These are phyloP conservation scores for Incumbomyces lentus DNA, from an alignment of 2,329 filamentous ascomycete genomes.

Conservation along the genomic window DNA sequence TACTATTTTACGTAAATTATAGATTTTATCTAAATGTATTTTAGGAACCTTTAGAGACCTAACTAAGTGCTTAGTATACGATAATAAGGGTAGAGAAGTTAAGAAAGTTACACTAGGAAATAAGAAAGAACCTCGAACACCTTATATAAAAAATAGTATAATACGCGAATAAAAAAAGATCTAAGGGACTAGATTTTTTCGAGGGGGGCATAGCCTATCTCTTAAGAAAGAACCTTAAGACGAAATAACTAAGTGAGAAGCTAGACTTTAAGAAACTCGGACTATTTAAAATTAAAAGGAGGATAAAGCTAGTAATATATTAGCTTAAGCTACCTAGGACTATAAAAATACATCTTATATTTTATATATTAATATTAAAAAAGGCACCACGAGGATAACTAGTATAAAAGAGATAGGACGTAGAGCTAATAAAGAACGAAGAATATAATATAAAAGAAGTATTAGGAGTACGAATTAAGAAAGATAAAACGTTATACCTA, in stretches of 20 bases:
- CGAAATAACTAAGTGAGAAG: slow-evolving; percentile 9
- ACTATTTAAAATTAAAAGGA: slow-evolving; percentile 9
- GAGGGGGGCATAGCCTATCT: slow-evolving; percentile 9
- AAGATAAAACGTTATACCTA: too few species aligned
- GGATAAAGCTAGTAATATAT: slow-evolving; percentile 8
- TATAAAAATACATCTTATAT: slow-evolving; percentile 9
- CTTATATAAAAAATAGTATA: slow-evolving; percentile 3
- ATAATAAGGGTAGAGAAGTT: background rate
- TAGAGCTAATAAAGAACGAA: background rate
- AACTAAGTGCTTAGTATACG: background rate
- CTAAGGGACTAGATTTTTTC: slow-evolving; percentile 6
- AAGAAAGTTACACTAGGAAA: slow-evolving; percentile 2
- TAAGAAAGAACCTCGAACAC: slow-evolving; percentile 7
- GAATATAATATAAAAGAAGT: background rate
- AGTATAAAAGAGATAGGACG: background rate
- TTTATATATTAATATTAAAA: slow-evolving; percentile 10
- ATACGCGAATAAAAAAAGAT: slow-evolving; percentile 7
- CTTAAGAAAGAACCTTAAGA: slow-evolving; percentile 11
- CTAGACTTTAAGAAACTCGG: slow-evolving; percentile 9
- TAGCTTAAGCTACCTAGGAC: slow-evolving; percentile 6
- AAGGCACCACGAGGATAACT: background rate
- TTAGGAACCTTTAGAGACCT: background rate
- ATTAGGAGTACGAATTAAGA: background rate
- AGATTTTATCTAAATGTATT: slow-evolving; percentile 1
- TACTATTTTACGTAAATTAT: slow-evolving; percentile 11